Evolutionary conservation across 805 yeast species (phyloP), one percentile per base, ranked within the genome.

Genomic region (Teunomyces tritomae): DNA sequence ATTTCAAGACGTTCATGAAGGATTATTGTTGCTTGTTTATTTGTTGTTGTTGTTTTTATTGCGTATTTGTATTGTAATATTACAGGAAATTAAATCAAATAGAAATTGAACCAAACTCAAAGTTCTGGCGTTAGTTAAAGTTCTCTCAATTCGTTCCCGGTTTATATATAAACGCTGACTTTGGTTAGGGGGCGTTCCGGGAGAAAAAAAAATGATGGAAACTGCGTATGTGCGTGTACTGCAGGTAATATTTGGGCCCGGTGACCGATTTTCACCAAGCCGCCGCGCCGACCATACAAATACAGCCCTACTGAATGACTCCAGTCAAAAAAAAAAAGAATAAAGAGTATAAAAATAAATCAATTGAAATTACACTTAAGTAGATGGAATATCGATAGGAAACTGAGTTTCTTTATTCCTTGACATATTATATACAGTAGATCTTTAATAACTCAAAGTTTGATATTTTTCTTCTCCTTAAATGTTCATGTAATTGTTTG

Each of bases 1-100:
- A 62, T 52, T 72, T 73, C 47, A 73, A 62, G 8, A 73, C 76
- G 56, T 73, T 73, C 78, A 73, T 73, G 8, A 6, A 14, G 14
- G n/a, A 37, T 20, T 11, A 24, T 24, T 7, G 9, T 26, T n/a
- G n/a, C n/a, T n/a, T n/a, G n/a, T n/a, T n/a, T n/a, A n/a, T n/a
- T n/a, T n/a, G 16, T 6, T 16, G 17, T 20, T 20, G 24, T 20
- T 20, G 4, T 20, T 20, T 20, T 4, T 20, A 20, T 20, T 20
- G 1, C 13, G 17, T 16, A 16, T 2, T 20, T 20, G 24, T 20
- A 20, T 20, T 20, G 5, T 32, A 32, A n/a, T 32, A 32, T 13
- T 20, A 32, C 8, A 32, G 34, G 14, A 13, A 8, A 32, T 13
- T 8, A 4, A 5, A n/a, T 13, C 34, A 13, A 32, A 11, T 8